Evolutionary conservation across 176 grass and related monocot genomes (phyloP), one percentile per base, ranked within the genome.

Genomic region (Panicum miliaceum): DNA sequence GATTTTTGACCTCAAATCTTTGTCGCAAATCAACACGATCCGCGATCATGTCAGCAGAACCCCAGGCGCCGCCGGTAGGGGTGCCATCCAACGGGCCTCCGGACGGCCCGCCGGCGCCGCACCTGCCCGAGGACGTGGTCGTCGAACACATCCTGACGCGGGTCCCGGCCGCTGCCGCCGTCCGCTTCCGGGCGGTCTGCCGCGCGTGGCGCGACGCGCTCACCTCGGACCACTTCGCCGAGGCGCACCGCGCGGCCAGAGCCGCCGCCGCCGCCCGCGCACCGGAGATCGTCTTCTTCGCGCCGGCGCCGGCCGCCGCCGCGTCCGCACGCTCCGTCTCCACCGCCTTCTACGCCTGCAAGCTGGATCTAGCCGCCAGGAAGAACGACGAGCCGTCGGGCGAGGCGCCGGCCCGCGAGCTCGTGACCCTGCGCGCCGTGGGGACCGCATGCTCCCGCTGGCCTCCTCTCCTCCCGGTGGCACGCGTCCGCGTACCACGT

Each of bases 221-320:
- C 46, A 35, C 26, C 71, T 52, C 68, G 40, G 68, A 48, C 13
- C 68, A 48, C 42, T 53, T 53, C 51, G 5, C 18, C 51, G 51
- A 53, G 16, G 51, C 51, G 4, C 51, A 53, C 51, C 51, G 12
- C 25, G 69, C 43, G 2, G 6, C 14, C 70, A 27, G 23, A 29
- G 69, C 43, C 43, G 69, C 56, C 56, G 56, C 25, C 0, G 27
- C 38, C 69, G 13, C n/a, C n/a, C n/a, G 18, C 10, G 5, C 43
- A 6, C 23, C 69, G 67, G 67, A 72, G 43, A 48, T 72, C 69
- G 69, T 32, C 26, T 72, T 73, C 47, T 74, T 74, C 71, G 48
- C 16, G 15, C 46, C 50, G 14, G 13, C 14, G 6, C 71, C 14
- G 8, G 7, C 50, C 15, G 15, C 45, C 50, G 2, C 50, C 1